Evolutionary conservation across 371 early-diverging fungal species (phyloP).

Genomic region (Zancudomyces culisetae): DNA sequence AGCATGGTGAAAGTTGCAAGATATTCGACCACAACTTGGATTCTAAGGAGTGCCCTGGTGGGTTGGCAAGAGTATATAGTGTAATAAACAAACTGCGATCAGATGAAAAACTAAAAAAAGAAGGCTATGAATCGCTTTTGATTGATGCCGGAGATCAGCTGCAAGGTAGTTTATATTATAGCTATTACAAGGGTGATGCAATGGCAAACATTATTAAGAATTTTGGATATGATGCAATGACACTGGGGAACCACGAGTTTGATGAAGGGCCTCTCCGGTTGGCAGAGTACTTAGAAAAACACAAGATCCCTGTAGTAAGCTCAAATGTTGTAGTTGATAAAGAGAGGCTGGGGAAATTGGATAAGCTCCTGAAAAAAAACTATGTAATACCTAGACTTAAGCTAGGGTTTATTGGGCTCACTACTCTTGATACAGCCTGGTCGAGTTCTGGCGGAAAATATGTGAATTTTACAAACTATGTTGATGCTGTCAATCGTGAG

Average conservation of each 20-base stretch:
- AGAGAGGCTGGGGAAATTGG: slow-evolving; percentile 20
- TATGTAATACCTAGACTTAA: slow-evolving; percentile 36
- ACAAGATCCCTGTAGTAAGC: slow-evolving; percentile 40
- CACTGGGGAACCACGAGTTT: slow-evolving; percentile 54
- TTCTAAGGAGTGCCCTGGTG: slow-evolving; percentile 32
- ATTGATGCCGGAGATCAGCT: slow-evolving; percentile 55
- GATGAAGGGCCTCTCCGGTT: slow-evolving; percentile 38
- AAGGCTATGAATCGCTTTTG: slow-evolving; percentile 20
- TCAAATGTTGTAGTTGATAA: slow-evolving; percentile 34
- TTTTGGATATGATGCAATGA: slow-evolving; percentile 32
- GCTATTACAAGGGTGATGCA: slow-evolving; percentile 25
- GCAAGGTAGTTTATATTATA: slow-evolving; percentile 40
- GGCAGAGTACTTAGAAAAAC: slow-evolving; percentile 26
- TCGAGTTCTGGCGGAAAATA: slow-evolving; percentile 31
- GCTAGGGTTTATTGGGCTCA: slow-evolving; percentile 40
- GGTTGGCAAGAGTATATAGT: slow-evolving; percentile 34
- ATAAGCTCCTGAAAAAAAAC: slow-evolving; percentile 37
- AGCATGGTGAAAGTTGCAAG: slow-evolving; percentile 23
- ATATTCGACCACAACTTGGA: slow-evolving; percentile 23
- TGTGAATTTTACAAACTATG: slow-evolving; percentile 28
- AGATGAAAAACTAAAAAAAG: slow-evolving; percentile 1
- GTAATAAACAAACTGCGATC: slow-evolving; percentile 25
- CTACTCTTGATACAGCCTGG: slow-evolving; percentile 34
- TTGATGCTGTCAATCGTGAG: slow-evolving; percentile 31
- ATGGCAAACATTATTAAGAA: slow-evolving; percentile 34